These are phyloP conservation scores for Cladosporium colombiae DNA, from an alignment of 2,329 filamentous ascomycete genomes.

Conservation along the genomic window DNA sequence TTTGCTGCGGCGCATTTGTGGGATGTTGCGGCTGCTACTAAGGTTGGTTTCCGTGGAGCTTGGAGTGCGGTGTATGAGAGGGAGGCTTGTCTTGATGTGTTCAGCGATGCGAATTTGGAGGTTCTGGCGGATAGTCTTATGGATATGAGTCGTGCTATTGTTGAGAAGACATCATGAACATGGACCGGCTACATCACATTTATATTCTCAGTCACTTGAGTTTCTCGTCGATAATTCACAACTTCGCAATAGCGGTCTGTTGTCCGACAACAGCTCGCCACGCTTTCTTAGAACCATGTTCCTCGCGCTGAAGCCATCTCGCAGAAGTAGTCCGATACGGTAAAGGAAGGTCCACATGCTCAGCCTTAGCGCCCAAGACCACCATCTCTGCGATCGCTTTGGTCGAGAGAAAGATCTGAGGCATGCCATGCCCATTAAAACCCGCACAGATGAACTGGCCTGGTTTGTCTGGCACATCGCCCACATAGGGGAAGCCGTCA, in stretches of 20 bases:
- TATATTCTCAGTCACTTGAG: not conserved
- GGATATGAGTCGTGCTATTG: constrained; percentile 46
- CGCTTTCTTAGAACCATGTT: not conserved
- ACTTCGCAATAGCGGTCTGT: not conserved
- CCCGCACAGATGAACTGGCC: constrained; percentile 51
- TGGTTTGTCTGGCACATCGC: constrained; percentile 43
- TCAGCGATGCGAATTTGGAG: constrained; percentile 52
- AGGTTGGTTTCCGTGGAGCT: constrained; percentile 54
- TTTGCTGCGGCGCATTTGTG: constrained; percentile 63
- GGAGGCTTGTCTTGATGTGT: constrained; percentile 51
- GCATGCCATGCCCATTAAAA: constrained; percentile 57
- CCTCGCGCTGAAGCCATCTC: not conserved
- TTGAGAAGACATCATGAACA: constrained; percentile 26
- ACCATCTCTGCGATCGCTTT: constrained; percentile 48
- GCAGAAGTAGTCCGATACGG: not conserved
- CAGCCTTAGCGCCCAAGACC: constrained; percentile 3
- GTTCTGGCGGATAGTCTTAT: constrained; percentile 50
- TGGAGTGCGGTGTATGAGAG: constrained; percentile 57
- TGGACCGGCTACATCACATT: not conserved
- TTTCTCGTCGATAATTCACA: not conserved
- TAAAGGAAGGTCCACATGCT: constrained; percentile 19
- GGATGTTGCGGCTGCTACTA: constrained; percentile 57
- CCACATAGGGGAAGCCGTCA: constrained; percentile 44
- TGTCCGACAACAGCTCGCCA: not conserved
- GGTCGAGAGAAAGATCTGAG: constrained; percentile 45